phyloP scores from a whole-genome alignment of 2,329 filamentous ascomycete species.

The Fusarium tuaranense region DNA sequence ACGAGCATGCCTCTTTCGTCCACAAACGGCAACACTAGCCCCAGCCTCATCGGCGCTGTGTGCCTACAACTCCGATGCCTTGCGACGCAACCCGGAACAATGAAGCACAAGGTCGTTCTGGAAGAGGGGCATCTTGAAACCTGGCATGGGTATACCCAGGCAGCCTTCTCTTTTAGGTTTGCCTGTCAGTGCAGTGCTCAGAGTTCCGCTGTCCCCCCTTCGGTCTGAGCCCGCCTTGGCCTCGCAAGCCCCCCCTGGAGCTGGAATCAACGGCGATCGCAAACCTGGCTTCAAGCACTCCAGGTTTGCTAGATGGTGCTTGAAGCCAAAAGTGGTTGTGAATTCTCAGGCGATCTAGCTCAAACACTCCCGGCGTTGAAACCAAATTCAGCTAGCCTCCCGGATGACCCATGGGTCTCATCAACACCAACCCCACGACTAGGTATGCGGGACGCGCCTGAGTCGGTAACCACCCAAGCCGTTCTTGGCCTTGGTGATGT shows the following conservation, averaged over 20 bases:
- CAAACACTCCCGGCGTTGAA: conserved; percentile 34
- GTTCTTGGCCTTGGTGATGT: conserved; percentile 1
- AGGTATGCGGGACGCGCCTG: conserved; percentile 25
- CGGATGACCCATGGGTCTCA: conserved; percentile 5
- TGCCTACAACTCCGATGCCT: conserved; percentile 3
- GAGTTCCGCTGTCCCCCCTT: not conserved
- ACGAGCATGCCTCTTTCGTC: conserved; percentile 1
- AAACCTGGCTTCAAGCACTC: not conserved
- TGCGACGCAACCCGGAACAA: conserved; percentile 4
- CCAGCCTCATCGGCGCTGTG: conserved; percentile 16
- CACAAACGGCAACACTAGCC: not conserved
- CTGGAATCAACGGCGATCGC: not conserved
- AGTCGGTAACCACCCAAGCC: conserved; percentile 22
- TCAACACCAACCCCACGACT: conserved; percentile 22
- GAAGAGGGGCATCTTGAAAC: conserved; percentile 5
- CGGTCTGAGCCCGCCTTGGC: not conserved
- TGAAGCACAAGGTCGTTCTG: conserved; percentile 1
- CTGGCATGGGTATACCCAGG: not conserved
- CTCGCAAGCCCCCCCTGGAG: not conserved
- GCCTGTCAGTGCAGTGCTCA: not conserved
- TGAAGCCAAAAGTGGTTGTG: conserved; percentile 4
- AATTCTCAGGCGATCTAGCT: conserved; percentile 14
- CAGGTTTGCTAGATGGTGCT: conserved; percentile 14
- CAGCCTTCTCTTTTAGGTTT: conserved; percentile 3
- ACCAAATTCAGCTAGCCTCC: conserved; percentile 37